A percentile compares a stretch with the other conserved stretches of the same genome.
Evolutionary conservation across 164 flowering plant species (phyloP).

Genomic region (Vitis rupestris): DNA sequence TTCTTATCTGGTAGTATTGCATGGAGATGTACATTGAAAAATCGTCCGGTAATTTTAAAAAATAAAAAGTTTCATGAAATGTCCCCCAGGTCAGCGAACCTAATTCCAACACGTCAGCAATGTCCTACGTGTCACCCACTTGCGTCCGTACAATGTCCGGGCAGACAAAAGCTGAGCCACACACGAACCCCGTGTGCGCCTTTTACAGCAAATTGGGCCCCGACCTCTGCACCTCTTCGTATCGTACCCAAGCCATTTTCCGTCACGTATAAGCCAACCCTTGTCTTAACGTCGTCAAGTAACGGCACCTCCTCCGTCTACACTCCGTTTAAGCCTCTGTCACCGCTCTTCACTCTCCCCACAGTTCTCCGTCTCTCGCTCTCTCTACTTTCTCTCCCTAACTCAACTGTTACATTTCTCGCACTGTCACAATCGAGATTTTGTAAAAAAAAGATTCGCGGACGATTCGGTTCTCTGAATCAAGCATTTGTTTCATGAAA

Average conservation of each 20-base stretch:
- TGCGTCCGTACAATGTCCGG: neutral
- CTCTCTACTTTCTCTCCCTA: constrained; percentile 4
- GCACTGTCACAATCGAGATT: neutral
- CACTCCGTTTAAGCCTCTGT: no score
- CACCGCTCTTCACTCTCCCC: neutral
- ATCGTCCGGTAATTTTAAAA: neutral
- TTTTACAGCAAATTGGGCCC: no score
- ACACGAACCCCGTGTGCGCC: no score
- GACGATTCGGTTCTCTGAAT: neutral
- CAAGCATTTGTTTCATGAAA: neutral
- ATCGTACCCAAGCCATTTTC: no score
- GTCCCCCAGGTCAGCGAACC: neutral
- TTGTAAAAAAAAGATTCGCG: neutral
- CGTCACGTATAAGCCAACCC: no score
- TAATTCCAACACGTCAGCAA: neutral
- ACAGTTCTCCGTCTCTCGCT: neutral
- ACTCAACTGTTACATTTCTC: neutral
- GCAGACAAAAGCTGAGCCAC: neutral
- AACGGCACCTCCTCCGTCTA: no score
- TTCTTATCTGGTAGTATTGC: no score
- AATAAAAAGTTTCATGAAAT: no score
- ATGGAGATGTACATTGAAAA: no score
- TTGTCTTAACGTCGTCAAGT: no score
- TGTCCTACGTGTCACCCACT: neutral
- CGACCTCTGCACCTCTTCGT: no score